Evolutionary conservation across 805 yeast species (phyloP).

Genomic region (Dipodascopsis uninucleata): DNA sequence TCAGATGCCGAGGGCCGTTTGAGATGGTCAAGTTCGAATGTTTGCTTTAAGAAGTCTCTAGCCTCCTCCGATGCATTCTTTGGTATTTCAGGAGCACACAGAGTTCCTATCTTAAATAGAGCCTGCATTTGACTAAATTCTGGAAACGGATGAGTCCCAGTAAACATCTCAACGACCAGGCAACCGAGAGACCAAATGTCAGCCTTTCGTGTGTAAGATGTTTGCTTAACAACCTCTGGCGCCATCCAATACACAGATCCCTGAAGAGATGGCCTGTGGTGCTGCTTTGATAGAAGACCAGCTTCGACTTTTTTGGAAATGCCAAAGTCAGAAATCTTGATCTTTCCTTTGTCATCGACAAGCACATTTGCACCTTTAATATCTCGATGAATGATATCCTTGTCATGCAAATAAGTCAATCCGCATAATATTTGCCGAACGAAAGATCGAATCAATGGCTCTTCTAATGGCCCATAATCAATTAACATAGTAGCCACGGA

Average conservation of each 20-base stretch:
- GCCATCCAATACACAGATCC: slow-evolving; percentile 99
- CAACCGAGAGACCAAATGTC: slow-evolving; percentile 99
- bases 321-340: slow-evolving; percentile 84
- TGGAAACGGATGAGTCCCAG: slow-evolving; percentile 96
- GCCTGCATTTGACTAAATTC: slow-evolving; percentile 96
- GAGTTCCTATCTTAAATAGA: slow-evolving; percentile 86
- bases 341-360: slow-evolving; percentile 74
- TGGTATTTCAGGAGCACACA: slow-evolving; percentile 73
- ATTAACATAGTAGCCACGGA: slow-evolving; percentile 65
- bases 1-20: slow-evolving; percentile 72
- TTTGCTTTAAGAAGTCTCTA: slow-evolving; percentile 55
- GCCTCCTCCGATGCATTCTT: slow-evolving; percentile 60
- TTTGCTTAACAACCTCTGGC: slow-evolving; percentile 94
- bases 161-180: slow-evolving; percentile 87
- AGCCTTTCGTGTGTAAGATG: slow-evolving; percentile 84
- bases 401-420: slow-evolving; percentile 65
- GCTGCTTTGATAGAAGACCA: slow-evolving; percentile 41
- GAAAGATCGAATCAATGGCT: slow-evolving; percentile 66
- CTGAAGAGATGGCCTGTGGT: slow-evolving; percentile 75
- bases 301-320: slow-evolving; percentile 68
- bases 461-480: slow-evolving; percentile 77
- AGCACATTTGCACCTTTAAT: slow-evolving; percentile 85
- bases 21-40: slow-evolving; percentile 72
- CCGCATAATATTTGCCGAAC: slow-evolving; percentile 75
- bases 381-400: slow-evolving; percentile 77